phyloP scores from a whole-genome alignment of 2,329 filamentous ascomycete species.

The Stagonosporopsis chrysanthemi region DNA sequence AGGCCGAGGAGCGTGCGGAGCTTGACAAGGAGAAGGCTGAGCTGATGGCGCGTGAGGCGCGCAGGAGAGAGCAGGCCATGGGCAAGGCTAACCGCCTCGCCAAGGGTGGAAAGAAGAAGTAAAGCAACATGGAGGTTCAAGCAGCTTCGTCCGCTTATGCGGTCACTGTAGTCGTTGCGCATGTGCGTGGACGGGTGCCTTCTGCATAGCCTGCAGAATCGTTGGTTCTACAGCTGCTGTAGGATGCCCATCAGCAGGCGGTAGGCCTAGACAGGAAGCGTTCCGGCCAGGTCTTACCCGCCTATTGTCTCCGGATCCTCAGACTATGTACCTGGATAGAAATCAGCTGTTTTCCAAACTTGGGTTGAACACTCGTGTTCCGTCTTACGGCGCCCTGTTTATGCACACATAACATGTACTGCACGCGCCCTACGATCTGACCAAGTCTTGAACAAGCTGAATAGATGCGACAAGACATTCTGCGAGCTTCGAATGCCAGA shows the following conservation, averaged over 20 bases:
- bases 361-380: neutral
- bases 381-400: neutral
- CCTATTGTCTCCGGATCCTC: neutral
- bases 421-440: neutral
- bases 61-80: conserved; percentile 57
- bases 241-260: conserved; percentile 14
- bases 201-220: conserved; percentile 40
- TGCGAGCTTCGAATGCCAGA: neutral
- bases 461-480: neutral
- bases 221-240: neutral
- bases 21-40: conserved; percentile 64
- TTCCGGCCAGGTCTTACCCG: neutral
- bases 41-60: conserved; percentile 56
- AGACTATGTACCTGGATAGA: neutral
- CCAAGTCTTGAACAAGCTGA: neutral
- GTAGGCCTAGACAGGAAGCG: conserved; percentile 18
- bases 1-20: conserved; percentile 60
- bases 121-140: conserved; percentile 4
- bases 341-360: neutral
- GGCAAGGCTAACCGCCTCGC: conserved; percentile 55
- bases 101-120: conserved; percentile 52
- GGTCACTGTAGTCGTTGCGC: neutral
- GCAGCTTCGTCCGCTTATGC: neutral
- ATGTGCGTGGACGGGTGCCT: conserved; percentile 27
- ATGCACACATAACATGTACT: neutral